Evolutionary conservation across 2,329 filamentous ascomycete genomes (phyloP), one percentile per base, ranked within the genome.

Genomic region (Endocalyx cinctus): DNA sequence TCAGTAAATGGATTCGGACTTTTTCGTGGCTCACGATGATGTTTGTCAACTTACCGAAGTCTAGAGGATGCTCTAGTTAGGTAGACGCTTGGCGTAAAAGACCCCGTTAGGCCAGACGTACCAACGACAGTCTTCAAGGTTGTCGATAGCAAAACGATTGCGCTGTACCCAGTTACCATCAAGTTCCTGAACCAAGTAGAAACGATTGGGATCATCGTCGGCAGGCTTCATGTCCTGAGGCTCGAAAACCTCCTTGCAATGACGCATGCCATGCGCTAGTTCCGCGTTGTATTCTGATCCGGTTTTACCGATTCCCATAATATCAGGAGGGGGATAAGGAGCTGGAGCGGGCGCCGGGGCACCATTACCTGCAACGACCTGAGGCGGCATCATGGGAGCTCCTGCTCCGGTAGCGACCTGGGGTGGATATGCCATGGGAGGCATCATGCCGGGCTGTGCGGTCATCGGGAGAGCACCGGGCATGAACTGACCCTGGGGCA

Each of bases 161-260:
- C 74, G 70, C 55, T 77, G 66, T 22, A 69, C 72, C 70, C 71
- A 81, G 38, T 70, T 67, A 31, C 73, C 70, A 55, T 82, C 75
- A 45, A 73, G 58, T 59, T 82, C 76, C 37, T 74, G 71, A 47
- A 72, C 67, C 61, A 69, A 75, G 60, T 81, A 82, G 61, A 75
- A 72, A 41, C 76, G 74, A 27, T 65, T 66, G 25, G 72, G 69
- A 55, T 79, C 70, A 43, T 77, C 69, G 48, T 81, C 77, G 14
- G 68, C 66, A 3, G 78, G 78, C 57, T 78, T 75, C 52, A 80
- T 77, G 46, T 79, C 75, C 62, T 81, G 76, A 12, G 72, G 68
- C 54, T 76, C 69, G 43, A 70, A 67, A 44, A 72, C 59, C 53
- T 70, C 72, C 42, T 60, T 54, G 39, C 66, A 51, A n/a, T 70